Base-by-base conservation (phyloP, 1,284 basidiomycete species). In the Coriolopsis trogii region DNA sequence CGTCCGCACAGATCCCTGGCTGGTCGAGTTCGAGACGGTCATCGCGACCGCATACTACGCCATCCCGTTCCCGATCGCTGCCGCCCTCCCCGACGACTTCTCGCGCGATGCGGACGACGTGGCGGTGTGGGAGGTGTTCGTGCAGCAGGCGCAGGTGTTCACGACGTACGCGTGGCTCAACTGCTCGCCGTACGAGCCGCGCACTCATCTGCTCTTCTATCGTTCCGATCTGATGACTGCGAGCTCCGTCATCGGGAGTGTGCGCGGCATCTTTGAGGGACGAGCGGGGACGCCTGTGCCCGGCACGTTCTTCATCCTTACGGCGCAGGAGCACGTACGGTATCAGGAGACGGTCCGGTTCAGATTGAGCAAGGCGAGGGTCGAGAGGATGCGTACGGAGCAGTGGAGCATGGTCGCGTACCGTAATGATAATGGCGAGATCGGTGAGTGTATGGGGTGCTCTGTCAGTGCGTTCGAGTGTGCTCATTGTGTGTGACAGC, bases 1-100 rank as follows among this genome's bases (percentile, higher is more conserved):
- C 24, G 53, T 72, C 2, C 63, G 67, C 20, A 59, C 70, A 13
- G 64, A 66, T 25, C 64, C 67, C 0, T 72, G 69, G 69, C 59
- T 56, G 15, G 44, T 60, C 4, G 71, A 73, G 44, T 45, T 71
- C 18, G 67, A 71, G 52, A 61, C 46, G 26, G 65, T 72, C 20
- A 37, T 72, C 21, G 65, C 65, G 15, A 46, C 56, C 2, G 61
- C 62, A 1, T 57, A 61, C 20, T 55, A 64, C 10, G 67, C 61
- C 1, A 33, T 70, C 8, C 68, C 69, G 13, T 73, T 71, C 57
- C 59, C 67, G 6, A 23, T 72, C 6, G 42, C 63, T 10, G 12
- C 15, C 24, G 24, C 43, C 2, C 43, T 43, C 41, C 43, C 43
- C 8, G 4, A 31, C 10, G 33, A 38, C 24, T 37, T 29, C 44